A percentile compares a stretch with the other conserved stretches of the same genome.
Evolutionary conservation across 1,284 basidiomycete species (phyloP).

Genomic region (Ganoderma sinense): DNA sequence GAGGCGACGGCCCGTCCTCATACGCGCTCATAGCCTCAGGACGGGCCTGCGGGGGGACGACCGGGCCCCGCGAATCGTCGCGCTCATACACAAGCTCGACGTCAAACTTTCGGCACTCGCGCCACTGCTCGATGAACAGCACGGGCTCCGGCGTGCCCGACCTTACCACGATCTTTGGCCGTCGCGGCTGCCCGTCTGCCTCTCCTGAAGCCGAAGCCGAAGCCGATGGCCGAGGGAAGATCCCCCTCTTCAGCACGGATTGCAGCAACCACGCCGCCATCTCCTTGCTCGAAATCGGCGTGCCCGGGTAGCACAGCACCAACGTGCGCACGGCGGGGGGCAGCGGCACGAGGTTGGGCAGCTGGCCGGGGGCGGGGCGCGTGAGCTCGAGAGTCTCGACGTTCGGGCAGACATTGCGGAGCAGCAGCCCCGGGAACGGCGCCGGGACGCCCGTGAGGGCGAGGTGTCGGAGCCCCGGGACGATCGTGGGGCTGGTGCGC

Average conservation of each 20-base stretch:
- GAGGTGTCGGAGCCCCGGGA: constrained; percentile 35
- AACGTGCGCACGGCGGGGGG: constrained; percentile 18
- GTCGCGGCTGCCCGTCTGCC: not conserved
- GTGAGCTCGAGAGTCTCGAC: constrained; percentile 37
- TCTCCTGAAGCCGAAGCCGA: constrained; percentile 11
- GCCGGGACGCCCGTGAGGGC: constrained; percentile 37
- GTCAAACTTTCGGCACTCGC: no score
- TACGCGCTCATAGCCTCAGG: no score
- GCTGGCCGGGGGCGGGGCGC: constrained; percentile 15
- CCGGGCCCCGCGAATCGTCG: no score
- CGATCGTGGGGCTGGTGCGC: constrained; percentile 12
- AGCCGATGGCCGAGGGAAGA: constrained; percentile 4
- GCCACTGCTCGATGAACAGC: constrained; percentile 15
- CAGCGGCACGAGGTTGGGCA: constrained; percentile 28
- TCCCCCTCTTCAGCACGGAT: no score
- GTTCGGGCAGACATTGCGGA: constrained; percentile 28
- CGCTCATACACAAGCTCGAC: no score
- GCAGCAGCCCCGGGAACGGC: constrained; percentile 34
- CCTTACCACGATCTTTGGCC: constrained; percentile 23
- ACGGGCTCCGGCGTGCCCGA: constrained; percentile 27
- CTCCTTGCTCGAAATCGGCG: constrained; percentile 10
- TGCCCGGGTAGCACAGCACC: not conserved
- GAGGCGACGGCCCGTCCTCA: no score
- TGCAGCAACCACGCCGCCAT: constrained; percentile 1
- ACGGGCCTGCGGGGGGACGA: no score